Evolutionary conservation across 2,329 filamentous ascomycete genomes (phyloP), one percentile per base, ranked within the genome.

Genomic region (Aspergillus flavus): DNA sequence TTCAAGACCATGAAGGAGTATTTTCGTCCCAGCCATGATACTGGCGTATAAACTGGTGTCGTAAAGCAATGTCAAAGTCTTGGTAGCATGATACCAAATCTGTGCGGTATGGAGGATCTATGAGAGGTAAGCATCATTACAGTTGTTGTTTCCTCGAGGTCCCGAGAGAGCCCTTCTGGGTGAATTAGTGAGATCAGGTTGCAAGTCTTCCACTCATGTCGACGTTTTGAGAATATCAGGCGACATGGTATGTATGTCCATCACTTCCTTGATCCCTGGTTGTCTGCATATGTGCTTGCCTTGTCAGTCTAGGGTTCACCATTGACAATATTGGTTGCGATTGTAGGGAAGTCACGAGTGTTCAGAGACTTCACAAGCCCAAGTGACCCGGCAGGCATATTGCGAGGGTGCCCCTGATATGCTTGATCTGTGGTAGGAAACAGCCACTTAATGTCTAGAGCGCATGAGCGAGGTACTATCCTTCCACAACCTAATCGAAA

Each of bases 11-110:
- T 41, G 19, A 1, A 41, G 1, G 2, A 41, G 3, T 41, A 2
- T 41, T 41, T 9, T n/a, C 6, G 1, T n/a, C 16, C 12, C 39
- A 41, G 19, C 2, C 1, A n/a, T 41, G 39, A n/a, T 7, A 41
- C 10, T 7, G 3, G n/a, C 19, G 7, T 9, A n/a, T 41, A 9
- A 19, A n/a, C 0, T 41, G 6, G 39, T 7, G 3, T 3, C 6
- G 16, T 19, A 3, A n/a, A 41, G 10, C 19, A n/a, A 41, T 41
- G 1, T 1, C 19, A 9, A 6, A 9, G 39, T 9, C 16, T 2
- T n/a, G 7, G 9, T 3, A 41, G 1, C 4, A 9, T 19, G 6
- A 9, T 2, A 41, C 1, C 39, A 41, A 10, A 1, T 1, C 7
- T 5, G 3, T 41, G 2, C 9, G 3, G 39, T 2, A 6, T 7